Base-by-base conservation (phyloP, 208 protist species). In the Vickermania ingenoplastis region DNA sequence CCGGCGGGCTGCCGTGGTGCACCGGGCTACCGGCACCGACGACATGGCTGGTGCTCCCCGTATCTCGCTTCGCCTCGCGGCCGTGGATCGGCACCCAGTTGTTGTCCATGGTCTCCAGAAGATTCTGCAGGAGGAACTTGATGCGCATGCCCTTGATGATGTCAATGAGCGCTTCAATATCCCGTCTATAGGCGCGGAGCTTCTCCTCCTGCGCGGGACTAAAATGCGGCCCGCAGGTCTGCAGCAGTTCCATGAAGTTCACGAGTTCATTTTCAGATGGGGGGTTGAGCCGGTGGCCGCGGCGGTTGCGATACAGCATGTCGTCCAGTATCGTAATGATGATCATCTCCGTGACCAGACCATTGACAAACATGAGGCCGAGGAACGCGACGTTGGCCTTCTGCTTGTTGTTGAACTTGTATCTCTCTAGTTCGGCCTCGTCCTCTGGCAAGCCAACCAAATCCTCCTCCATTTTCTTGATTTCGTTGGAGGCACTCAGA, bases 351-450 rank as follows among this genome's bases (percentile, higher is more conserved):
- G 57, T 50, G 4, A 89, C 82, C 29, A 94, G 69, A 29, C 71
- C 69, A 51, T 67, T 63, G 11, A 31, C 61, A 58, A 90, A 94
- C 55, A 94, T 69, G 25, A 89, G 72, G 25, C 87, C 87, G 11
- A 94, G 75, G 54, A 91, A 91, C 65, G 81, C 72, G 29, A 94
- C 82, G 58, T 94, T 94, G 1, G 87, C 79, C 78, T 91, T 91
- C 63, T 90, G 83, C 59, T 83, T 80, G 26, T 65, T 73, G 0
- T 65, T 69, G 70, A 90, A 90, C n/a, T 73, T 69, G n/a, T 82
- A 57, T 2, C 81, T 75, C 60, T 71, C 69, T 25, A 81, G 41
- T 56, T 86, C 70, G 1, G 77, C 81, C 50, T 90, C 86, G 49
- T 88, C 82, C 7, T 63, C 62, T 11, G 77, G 49, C 49, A 89